Evolutionary conservation across 768 basidiomycete genomes (phyloP), one percentile per base, ranked within the genome.

Genomic region (Gautieria morchelliformis): DNA sequence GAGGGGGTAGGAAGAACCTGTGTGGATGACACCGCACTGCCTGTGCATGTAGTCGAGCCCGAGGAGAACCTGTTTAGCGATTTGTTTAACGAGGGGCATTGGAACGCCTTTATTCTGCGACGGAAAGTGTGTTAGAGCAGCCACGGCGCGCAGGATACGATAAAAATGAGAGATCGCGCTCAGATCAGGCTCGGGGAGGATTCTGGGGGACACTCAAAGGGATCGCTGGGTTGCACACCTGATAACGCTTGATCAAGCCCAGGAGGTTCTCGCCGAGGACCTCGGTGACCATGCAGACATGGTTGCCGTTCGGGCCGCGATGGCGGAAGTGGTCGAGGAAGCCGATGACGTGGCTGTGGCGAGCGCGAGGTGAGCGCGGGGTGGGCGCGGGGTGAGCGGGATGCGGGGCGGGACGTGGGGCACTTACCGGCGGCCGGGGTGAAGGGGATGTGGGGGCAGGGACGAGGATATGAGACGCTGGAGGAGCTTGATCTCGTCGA

Each of bases 251-350:
- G 79, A 98, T 96, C 64, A 99, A 81, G 5, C 88, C 93, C 2
- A 98, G 81, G 2, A 99, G 76, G 68, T 95, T 97, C 73, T 99
- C 95, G 59, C 95, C 96, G 9, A 99, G 81, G 24, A 98, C 96
- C 70, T 99, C 96, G 66, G 97, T 97, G 14, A 96, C 93, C 96
- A 99, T 98, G 78, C 96, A 98, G 63, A 99, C 89, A 71, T 99
- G 96, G 15, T 82, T 86, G 39, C 96, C 96, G 69, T 99, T 96
- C 10, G 93, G 93, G 1, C 96, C 96, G 60, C 88, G 89, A 72
- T 98, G 96, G 27, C 86, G 81, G 71, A 99, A 99, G 69, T 98
- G 93, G 74, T 99, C 95, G 48, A 98, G 87, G 69, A 98, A 92
- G 14, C 89, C 90, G 69, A 99, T 94, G 70, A 97, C 95, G 68